These are phyloP conservation scores for Rhodamnia rubescens DNA, from an alignment of 345 rosid species.

Conservation along the genomic window DNA sequence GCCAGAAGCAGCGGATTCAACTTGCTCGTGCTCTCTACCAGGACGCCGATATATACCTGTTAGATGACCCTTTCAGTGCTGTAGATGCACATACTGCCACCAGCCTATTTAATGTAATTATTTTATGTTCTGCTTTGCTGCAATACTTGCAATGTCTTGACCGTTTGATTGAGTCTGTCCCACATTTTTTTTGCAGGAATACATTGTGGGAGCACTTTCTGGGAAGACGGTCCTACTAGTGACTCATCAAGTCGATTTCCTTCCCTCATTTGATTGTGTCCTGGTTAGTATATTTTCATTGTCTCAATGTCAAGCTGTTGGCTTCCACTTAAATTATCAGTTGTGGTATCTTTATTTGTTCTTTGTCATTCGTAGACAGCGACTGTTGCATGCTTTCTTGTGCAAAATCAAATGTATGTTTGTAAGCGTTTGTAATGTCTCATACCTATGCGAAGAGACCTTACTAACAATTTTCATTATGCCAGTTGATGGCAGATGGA, in stretches of 20 bases:
- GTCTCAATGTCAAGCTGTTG: not conserved
- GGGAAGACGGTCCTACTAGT: constrained; percentile 73
- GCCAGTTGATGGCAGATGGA: constrained; percentile 87
- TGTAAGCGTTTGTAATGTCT: not conserved
- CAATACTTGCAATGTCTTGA: not conserved
- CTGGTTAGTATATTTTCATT: constrained; percentile 40
- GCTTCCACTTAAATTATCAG: not conserved
- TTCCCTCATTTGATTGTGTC: constrained; percentile 80
- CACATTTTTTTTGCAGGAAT: constrained; percentile 44
- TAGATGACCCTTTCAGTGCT: constrained; percentile 97
- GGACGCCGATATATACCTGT: constrained; percentile 77
- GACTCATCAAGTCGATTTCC: constrained; percentile 96
- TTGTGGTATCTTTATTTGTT: not conserved
- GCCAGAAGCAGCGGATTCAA: constrained; percentile 95
- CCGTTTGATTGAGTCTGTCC: constrained; percentile 9
- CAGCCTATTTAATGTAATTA: constrained; percentile 66
- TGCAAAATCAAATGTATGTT: not conserved
- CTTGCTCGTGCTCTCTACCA: constrained; percentile 96
- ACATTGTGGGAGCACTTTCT: constrained; percentile 65
- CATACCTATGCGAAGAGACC: not conserved
- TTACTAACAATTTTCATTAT: not conserved
- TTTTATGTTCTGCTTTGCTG: not conserved
- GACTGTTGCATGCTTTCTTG: not conserved
- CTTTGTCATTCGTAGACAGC: not conserved
- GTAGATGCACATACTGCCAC: constrained; percentile 96